Evolutionary conservation across 306 rosid species (phyloP).

Genomic region (Prunus salicina): DNA sequence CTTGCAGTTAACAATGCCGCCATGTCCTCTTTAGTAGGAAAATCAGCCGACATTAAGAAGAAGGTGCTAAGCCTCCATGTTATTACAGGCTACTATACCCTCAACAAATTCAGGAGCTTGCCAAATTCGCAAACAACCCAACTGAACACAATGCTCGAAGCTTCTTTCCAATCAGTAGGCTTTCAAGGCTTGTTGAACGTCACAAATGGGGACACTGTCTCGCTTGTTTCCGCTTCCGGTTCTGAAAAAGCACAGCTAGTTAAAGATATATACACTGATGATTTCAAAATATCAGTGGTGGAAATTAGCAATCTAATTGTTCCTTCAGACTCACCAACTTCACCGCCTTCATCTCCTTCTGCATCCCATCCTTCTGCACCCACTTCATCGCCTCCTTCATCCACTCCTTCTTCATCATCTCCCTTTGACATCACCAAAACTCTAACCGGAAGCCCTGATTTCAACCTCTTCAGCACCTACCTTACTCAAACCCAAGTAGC

Average conservation of each 20-base stretch:
- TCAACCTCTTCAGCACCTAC: slow-evolving; percentile 32
- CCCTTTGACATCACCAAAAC: background rate
- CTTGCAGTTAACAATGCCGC: background rate
- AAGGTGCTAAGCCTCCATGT: background rate
- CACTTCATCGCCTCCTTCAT: background rate
- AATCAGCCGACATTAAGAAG: background rate
- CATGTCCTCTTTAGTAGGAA: background rate
- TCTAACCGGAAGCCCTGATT: slow-evolving; percentile 20
- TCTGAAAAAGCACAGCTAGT: background rate
- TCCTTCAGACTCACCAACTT: background rate
- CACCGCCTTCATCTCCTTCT: background rate
- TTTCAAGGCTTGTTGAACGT: background rate
- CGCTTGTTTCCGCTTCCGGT: background rate
- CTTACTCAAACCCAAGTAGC: slow-evolving; percentile 34
- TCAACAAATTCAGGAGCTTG: background rate
- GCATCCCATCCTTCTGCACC: background rate
- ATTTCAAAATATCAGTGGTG: background rate
- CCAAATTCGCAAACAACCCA: background rate
- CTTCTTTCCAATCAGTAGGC: background rate
- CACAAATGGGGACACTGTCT: background rate
- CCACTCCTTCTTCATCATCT: background rate
- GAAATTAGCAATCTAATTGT: background rate
- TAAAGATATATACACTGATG: background rate
- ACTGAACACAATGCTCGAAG: background rate
- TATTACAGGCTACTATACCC: background rate